Conservation (phyloP, 345 rosid species). For the Gossypium arboreum region DNA sequence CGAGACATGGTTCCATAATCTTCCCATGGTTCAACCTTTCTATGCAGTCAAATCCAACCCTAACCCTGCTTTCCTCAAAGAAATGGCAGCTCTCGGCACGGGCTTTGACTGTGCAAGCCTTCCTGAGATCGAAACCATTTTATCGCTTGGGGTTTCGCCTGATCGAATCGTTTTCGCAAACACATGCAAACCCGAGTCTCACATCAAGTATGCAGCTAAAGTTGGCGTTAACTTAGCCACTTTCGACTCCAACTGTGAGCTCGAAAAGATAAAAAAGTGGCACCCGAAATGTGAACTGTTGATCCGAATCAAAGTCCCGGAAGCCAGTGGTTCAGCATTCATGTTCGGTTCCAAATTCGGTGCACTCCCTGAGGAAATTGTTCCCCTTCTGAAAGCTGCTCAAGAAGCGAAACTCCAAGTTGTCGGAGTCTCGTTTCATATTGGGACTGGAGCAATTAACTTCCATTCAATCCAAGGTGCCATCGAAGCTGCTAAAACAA, state of each 20-base stretch:
- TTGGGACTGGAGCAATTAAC: slow-evolving; percentile 22
- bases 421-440: slow-evolving; percentile 27
- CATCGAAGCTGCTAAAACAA: slow-evolving; percentile 25
- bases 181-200: slow-evolving; percentile 30
- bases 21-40: slow-evolving; percentile 27
- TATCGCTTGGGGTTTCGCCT: slow-evolving; percentile 22
- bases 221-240: slow-evolving; percentile 32
- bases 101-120: slow-evolving; percentile 32
- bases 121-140: slow-evolving; percentile 26
- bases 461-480: slow-evolving; percentile 18
- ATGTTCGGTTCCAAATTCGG: slow-evolving; percentile 22
- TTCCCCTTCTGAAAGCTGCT: slow-evolving; percentile 24
- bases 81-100: slow-evolving; percentile 26
- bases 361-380: slow-evolving; percentile 19
- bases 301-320: slow-evolving; percentile 19
- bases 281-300: slow-evolving; percentile 29
- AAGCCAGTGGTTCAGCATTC: slow-evolving; percentile 11
- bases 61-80: slow-evolving; percentile 18
- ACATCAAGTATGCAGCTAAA: slow-evolving; percentile 30
- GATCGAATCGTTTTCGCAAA: slow-evolving; percentile 29
- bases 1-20: slow-evolving; percentile 19
- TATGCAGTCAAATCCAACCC: slow-evolving; percentile 37
- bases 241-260: slow-evolving; percentile 25
- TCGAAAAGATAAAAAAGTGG: slow-evolving; percentile 29
- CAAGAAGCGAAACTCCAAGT: slow-evolving; percentile 11